These are phyloP conservation scores for Petasospora fabianii DNA, from an alignment of 1,139 yeast genomes.

Conservation along the genomic window DNA sequence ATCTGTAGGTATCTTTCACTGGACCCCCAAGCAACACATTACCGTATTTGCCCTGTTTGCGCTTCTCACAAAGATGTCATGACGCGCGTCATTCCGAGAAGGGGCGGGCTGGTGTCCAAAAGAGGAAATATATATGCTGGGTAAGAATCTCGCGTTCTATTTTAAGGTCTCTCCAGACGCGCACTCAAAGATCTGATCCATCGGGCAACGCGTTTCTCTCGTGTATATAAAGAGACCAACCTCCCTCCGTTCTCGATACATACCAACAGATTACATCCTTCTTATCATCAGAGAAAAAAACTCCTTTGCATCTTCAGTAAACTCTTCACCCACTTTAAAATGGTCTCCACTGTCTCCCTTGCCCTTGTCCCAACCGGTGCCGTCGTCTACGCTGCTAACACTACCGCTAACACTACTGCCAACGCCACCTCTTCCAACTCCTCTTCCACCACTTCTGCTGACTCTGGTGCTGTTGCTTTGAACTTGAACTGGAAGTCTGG, in stretches of 20 bases:
- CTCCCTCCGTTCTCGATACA: no score
- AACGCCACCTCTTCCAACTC: slow-evolving; percentile 19
- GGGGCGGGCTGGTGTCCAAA: slow-evolving; percentile 5
- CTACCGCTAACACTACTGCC: slow-evolving; percentile 16
- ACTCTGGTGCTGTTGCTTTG: slow-evolving; percentile 22
- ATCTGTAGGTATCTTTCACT: no score
- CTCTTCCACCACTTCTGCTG: slow-evolving; percentile 13
- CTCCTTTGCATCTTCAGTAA: background rate
- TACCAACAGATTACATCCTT: no score
- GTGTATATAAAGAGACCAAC: background rate
- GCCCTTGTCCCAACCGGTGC: slow-evolving; percentile 26
- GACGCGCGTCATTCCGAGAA: background rate
- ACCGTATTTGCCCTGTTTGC: no score
- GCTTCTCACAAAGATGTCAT: no score
- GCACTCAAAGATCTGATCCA: background rate
- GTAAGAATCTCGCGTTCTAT: slow-evolving; percentile 1
- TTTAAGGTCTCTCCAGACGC: slow-evolving; percentile 1
- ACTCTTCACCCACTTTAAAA: slow-evolving; percentile 1
- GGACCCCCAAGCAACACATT: no score
- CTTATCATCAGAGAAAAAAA: background rate
- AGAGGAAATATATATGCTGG: background rate
- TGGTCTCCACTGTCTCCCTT: slow-evolving; percentile 12
- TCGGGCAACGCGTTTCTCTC: background rate
- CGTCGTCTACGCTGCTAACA: slow-evolving; percentile 26
- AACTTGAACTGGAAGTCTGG: slow-evolving; percentile 26